Evolutionary conservation across 1,284 basidiomycete species (phyloP).

Genomic region (Rugosomyces carneus): DNA sequence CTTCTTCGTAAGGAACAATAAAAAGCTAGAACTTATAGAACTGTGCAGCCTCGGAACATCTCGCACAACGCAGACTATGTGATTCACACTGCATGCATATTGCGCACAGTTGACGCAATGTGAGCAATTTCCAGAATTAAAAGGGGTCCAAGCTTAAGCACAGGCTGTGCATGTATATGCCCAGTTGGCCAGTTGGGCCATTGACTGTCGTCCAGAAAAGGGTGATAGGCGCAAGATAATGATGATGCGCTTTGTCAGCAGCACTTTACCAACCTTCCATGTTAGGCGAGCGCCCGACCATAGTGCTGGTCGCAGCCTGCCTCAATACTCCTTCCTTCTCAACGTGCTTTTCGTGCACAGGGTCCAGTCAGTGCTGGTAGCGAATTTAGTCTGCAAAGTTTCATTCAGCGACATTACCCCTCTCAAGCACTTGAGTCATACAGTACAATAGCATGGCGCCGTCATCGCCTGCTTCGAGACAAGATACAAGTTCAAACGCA

Average conservation of each 20-base stretch:
- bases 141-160: too few species aligned
- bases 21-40: too few species aligned
- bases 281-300: slow-evolving; percentile 6
- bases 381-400: neutral
- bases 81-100: too few species aligned
- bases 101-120: too few species aligned
- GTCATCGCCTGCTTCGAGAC: slow-evolving; percentile 9
- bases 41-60: too few species aligned
- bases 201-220: slow-evolving; percentile 2
- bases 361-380: neutral
- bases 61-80: too few species aligned
- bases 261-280: slow-evolving; percentile 1
- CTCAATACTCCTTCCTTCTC: slow-evolving; percentile 3
- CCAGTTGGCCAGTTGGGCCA: too few species aligned
- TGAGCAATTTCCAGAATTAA: too few species aligned
- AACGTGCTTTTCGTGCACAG: neutral
- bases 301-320: slow-evolving; percentile 4
- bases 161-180: too few species aligned
- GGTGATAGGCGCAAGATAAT: slow-evolving; percentile 10
- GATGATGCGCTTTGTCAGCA: slow-evolving; percentile 12
- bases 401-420: neutral
- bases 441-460: slow-evolving; percentile 12
- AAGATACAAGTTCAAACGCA: slow-evolving; percentile 2
- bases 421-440: neutral
- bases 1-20: too few species aligned